phyloP scores from a whole-genome alignment of 306 rosid genomes.

The Ormosia semicastrata region DNA sequence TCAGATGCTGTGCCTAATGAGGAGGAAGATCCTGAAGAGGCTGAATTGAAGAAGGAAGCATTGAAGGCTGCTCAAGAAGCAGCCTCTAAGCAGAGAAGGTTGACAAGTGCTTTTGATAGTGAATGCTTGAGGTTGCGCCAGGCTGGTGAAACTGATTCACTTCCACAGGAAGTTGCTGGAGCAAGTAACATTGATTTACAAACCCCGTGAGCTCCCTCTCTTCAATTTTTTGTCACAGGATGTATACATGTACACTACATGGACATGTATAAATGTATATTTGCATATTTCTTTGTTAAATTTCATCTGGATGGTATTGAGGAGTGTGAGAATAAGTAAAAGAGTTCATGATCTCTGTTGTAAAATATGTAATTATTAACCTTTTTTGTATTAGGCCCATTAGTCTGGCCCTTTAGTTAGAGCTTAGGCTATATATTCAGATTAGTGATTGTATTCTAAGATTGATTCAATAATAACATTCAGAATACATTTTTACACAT shows the following conservation, averaged over 20 bases:
- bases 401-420: too few species aligned
- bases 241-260: neutral
- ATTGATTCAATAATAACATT: too few species aligned
- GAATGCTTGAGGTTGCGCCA: slow-evolving; percentile 86
- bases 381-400: too few species aligned
- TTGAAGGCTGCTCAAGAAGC: slow-evolving; percentile 99
- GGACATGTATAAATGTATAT: neutral
- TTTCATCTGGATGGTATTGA: slow-evolving; percentile 2
- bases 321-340: slow-evolving; percentile 7
- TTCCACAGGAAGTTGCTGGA: slow-evolving; percentile 78
- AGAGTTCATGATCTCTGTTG: too few species aligned
- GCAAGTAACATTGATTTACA: slow-evolving; percentile 92
- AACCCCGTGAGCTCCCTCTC: slow-evolving; percentile 68
- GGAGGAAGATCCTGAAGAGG: slow-evolving; percentile 91
- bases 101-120: slow-evolving; percentile 82
- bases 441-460: too few species aligned
- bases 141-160: slow-evolving; percentile 65
- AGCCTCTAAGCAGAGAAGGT: slow-evolving; percentile 81
- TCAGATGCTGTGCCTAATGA: slow-evolving; percentile 47
- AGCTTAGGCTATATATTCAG: too few species aligned
- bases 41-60: slow-evolving; percentile 89
- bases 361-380: too few species aligned
- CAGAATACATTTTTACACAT: too few species aligned
- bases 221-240: neutral
- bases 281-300: neutral